Percentiles rank a stretch among this genome's conserved stretches.
phyloP scores from a whole-genome alignment of 1,139 yeast species.

The Candida dubliniensis region DNA sequence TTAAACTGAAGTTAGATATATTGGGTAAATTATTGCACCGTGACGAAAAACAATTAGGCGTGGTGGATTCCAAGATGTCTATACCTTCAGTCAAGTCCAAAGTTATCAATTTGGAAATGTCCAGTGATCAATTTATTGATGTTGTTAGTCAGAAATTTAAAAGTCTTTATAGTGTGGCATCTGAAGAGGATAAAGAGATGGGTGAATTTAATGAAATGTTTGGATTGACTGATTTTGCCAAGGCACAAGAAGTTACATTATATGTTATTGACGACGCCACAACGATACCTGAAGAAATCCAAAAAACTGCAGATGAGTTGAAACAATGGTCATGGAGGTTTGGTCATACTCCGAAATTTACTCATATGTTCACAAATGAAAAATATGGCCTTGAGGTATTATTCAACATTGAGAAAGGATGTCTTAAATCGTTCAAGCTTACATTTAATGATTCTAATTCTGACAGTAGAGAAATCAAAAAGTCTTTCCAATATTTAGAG shows the following conservation, averaged over 20 bases:
- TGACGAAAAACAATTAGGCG: constrained; percentile 41
- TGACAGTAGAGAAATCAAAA: constrained; percentile 19
- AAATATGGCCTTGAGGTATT: constrained; percentile 32
- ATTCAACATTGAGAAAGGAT: constrained; percentile 44
- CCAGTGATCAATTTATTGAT: constrained; percentile 46
- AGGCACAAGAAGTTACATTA: constrained; percentile 16
- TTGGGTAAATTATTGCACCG: constrained; percentile 60
- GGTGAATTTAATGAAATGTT: constrained; percentile 31
- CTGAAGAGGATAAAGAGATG: constrained; percentile 13
- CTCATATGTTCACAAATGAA: constrained; percentile 40
- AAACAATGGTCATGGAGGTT: constrained; percentile 68
- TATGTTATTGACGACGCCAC: constrained; percentile 27
- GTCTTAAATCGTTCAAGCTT: constrained; percentile 25
- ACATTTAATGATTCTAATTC: constrained; percentile 9
- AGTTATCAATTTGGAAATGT: constrained; percentile 62
- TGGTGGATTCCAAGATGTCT: constrained; percentile 55
- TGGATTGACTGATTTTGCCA: constrained; percentile 36
- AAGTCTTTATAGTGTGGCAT: constrained; percentile 27
- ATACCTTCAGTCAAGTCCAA: constrained; percentile 78
- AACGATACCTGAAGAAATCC: constrained; percentile 49
- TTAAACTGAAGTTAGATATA: constrained; percentile 60
- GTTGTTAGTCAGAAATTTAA: constrained; percentile 49
- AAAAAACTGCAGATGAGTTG: constrained; percentile 43
- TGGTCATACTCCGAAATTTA: constrained; percentile 70
- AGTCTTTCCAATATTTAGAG: constrained; percentile 32